phyloP scores from a whole-genome alignment of 2,329 filamentous ascomycete species.

The Neoscytalidium dimidiatum region DNA sequence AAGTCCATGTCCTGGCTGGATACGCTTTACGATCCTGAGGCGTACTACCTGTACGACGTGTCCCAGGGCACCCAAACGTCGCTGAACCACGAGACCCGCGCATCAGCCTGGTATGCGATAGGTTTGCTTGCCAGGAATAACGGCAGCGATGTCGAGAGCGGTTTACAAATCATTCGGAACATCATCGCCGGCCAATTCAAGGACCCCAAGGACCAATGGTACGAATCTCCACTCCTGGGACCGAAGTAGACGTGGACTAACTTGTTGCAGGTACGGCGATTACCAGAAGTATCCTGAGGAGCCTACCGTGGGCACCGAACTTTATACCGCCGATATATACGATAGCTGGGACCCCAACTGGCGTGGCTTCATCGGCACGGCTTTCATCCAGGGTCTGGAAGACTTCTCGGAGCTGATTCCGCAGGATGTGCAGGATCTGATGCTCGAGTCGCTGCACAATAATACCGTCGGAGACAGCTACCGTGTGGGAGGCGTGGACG shows the following conservation, averaged over 20 bases:
- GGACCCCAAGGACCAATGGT: slow-evolving; percentile 57
- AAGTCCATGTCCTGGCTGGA: slow-evolving; percentile 60
- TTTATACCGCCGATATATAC: slow-evolving; percentile 56
- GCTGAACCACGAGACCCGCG: slow-evolving; percentile 58
- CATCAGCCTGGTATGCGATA: slow-evolving; percentile 61
- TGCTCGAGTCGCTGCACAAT: slow-evolving; percentile 58
- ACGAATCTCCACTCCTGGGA: slow-evolving; percentile 7
- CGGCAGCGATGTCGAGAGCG: slow-evolving; percentile 51
- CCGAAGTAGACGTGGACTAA: not conserved
- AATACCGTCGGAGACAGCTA: slow-evolving; percentile 62
- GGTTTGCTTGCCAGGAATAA: slow-evolving; percentile 59
- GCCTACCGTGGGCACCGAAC: slow-evolving; percentile 55
- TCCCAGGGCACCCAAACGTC: slow-evolving; percentile 33
- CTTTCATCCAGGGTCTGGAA: slow-evolving; percentile 60
- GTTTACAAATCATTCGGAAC: slow-evolving; percentile 56
- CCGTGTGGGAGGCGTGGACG: slow-evolving; percentile 60
- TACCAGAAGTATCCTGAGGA: slow-evolving; percentile 60
- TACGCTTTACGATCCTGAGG: slow-evolving; percentile 53
- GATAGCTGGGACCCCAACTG: slow-evolving; percentile 65
- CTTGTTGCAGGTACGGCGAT: slow-evolving; percentile 44
- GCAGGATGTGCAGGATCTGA: slow-evolving; percentile 41
- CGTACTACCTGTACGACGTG: slow-evolving; percentile 55
- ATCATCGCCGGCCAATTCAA: slow-evolving; percentile 57
- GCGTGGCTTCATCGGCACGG: slow-evolving; percentile 63
- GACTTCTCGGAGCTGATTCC: slow-evolving; percentile 56